Percentiles rank a stretch among this genome's conserved stretches.
These are phyloP conservation scores for Phytophthora crassamura DNA, from an alignment of 352 stramenopile species.

Conservation along the genomic window DNA sequence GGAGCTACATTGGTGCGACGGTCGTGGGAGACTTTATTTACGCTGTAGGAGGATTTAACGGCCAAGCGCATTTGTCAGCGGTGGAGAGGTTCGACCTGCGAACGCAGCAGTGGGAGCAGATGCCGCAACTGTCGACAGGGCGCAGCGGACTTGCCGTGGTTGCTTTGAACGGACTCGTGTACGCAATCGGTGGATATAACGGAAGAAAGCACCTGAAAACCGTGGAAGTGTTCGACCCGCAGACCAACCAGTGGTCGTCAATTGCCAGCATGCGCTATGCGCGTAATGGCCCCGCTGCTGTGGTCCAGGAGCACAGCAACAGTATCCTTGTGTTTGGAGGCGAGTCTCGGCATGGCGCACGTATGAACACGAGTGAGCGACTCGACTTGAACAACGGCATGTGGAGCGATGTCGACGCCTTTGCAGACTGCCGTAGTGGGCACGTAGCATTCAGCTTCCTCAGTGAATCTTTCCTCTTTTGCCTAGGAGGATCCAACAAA, in stretches of 20 bases:
- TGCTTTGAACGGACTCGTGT: slow-evolving; percentile 53
- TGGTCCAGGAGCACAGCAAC: slow-evolving; percentile 54
- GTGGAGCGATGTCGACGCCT: slow-evolving; percentile 63
- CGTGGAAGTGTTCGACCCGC: slow-evolving; percentile 68
- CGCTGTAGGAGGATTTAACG: slow-evolving; percentile 76
- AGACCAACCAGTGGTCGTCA: slow-evolving; percentile 52
- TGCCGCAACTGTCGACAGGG: slow-evolving; percentile 54
- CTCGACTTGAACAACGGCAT: slow-evolving; percentile 46
- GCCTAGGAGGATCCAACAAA: slow-evolving; percentile 76
- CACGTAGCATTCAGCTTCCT: slow-evolving; percentile 69
- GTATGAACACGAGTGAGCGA: slow-evolving; percentile 69
- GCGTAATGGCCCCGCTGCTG: slow-evolving; percentile 66
- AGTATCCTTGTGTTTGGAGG: slow-evolving; percentile 72
- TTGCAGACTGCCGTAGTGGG: slow-evolving; percentile 70
- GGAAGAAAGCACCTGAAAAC: slow-evolving; percentile 68
- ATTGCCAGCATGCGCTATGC: slow-evolving; percentile 60
- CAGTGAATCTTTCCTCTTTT: slow-evolving; percentile 74
- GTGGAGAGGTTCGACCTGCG: slow-evolving; percentile 67
- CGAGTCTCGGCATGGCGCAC: slow-evolving; percentile 66
- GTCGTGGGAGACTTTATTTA: slow-evolving; percentile 64
- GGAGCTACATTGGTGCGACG: slow-evolving; percentile 70
- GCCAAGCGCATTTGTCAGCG: slow-evolving; percentile 55
- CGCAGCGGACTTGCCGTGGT: slow-evolving; percentile 69
- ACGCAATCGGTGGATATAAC: slow-evolving; percentile 77
- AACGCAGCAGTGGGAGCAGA: slow-evolving; percentile 56